Evolutionary conservation across 2,329 filamentous ascomycete genomes (phyloP), one percentile per base, ranked within the genome.

Genomic region (Phialophora chinensis): DNA sequence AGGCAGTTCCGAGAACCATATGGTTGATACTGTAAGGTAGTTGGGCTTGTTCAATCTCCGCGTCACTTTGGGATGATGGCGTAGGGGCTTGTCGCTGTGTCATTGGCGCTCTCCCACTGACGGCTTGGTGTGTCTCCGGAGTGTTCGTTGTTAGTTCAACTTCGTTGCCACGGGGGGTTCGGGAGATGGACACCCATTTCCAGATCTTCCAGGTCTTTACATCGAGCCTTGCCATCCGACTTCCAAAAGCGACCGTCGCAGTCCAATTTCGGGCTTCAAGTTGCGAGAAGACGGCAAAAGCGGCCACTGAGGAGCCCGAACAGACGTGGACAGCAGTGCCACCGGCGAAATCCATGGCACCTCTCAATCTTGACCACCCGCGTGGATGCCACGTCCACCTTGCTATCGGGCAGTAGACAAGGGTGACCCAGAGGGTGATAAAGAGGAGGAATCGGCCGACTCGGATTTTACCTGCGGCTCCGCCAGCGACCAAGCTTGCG

Each of bases 1-100:
- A 87, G 71, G 96, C 87, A 3, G 95, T 98, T 70, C 95, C 94
- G 74, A 98, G 90, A 0, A 94, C 49, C 59, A 55, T 62, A 14
- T 62, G 59, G 31, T 62, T 62, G 49, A 62, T 62, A 42, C 59
- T 62, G 31, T 62, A 62, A 44, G 59, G 59, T 11, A 62, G 53
- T 11, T 31, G 12, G 8, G 35, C 59, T 29, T 27, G 49, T 14
- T 54, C 29, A 4, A 27, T 8, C 12, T 31, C 20, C 7, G 20
- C 17, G 38, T 44, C 38, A 27, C 20, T 27, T 5, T 23, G 14
- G 7, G 29, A 25, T 8, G 35, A 6, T 0, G 20, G 5, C 10
- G 27, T 23, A 4, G 31, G 11, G 29, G 23, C 29, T 17, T 54
- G 31, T 44, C 14, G 57, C 44, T 27, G 25, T n/a, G 57, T 10